Evolutionary conservation across 2,329 filamentous ascomycete genomes (phyloP), one percentile per base, ranked within the genome.

Genomic region (Pyrenochaeta sp.): DNA sequence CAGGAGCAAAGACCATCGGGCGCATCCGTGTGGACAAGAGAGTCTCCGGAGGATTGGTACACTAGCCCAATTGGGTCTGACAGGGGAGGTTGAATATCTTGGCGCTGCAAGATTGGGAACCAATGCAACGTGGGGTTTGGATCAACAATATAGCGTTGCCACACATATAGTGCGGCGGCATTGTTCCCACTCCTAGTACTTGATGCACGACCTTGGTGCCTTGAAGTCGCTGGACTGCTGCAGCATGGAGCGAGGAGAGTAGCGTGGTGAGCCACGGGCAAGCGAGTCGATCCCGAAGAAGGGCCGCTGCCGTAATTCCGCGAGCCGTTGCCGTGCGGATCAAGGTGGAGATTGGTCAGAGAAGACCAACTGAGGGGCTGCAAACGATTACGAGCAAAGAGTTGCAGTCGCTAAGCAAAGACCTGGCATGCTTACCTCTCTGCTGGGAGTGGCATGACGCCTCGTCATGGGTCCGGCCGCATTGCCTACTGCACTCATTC

Each of bases 281-380:
- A 27, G 2, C 32, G 29, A 33, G 29, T 42, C 36, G 32, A 42
- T n/a, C 29, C 55, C 58, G 51, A 49, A 48, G 50, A 56, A 59
- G 58, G 59, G 51, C 59, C 52, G 50, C 23, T 46, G 50, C 58
- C 50, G 52, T 51, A 44, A 45, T 54, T 52, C 56, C 59, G 56
- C 54, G 53, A 44, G 49, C 59, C 51, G 57, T 41, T 35, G 49
- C 50, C 44, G 55, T 41, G 41, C 21, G 23, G 35, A 44, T 45
- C 41, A 45, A 32, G 9, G 41, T 36, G 42, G 30, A 35, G 33
- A 42, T 33, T 20, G 41, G 30, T 45, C 43, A 35, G 39, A 45
- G 31, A 21, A 29, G 30, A 30, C 27, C 32, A 49, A 6, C 45
- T 31, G 33, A 54, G 39, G 48, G 27, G 17, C 29, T 14, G 18